Percentiles rank a stretch among this genome's conserved stretches.
Evolutionary conservation across 2,329 filamentous ascomycete genomes (phyloP).

Genomic region (Alternaria gansuensis): DNA sequence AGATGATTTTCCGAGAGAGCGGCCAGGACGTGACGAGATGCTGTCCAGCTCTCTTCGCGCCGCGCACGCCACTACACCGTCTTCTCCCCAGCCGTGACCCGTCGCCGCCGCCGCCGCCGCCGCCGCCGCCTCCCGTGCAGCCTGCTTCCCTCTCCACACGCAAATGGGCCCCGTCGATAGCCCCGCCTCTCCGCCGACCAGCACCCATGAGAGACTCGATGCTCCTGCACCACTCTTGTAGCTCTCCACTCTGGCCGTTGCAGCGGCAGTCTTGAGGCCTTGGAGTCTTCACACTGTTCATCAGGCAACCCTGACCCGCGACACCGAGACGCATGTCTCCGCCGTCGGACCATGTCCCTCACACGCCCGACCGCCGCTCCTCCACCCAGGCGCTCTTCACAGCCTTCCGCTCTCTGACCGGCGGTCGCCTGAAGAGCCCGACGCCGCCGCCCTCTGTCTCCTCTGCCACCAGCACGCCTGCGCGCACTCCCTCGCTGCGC

Average conservation of each 20-base stretch:
- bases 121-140: conserved; percentile 1
- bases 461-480: conserved; percentile 43
- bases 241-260: conserved; percentile 13
- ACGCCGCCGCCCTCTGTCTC: conserved; percentile 45
- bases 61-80: conserved; percentile 15
- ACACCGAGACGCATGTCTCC: conserved; percentile 50
- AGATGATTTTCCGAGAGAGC: conserved; percentile 23
- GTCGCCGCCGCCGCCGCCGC: conserved; percentile 3
- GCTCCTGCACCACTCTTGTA: conserved; percentile 28
- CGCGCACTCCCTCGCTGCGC: conserved; percentile 42
- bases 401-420: conserved; percentile 51
- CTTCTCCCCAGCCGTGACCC: conserved; percentile 6
- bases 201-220: conserved; percentile 33
- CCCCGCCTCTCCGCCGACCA: conserved; percentile 28
- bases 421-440: conserved; percentile 48
- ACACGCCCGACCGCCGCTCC: conserved; percentile 51
- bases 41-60: conserved; percentile 8
- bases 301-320: conserved; percentile 6
- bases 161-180: conserved; percentile 27
- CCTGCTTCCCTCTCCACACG: conserved; percentile 8
- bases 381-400: conserved; percentile 52
- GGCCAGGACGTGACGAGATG: conserved; percentile 20
- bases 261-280: conserved; percentile 7
- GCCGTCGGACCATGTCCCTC: conserved; percentile 46
- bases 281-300: not conserved